phyloP scores from a whole-genome alignment of 495 filamentous ascomycete genomes.

The Sporormia fimetaria region DNA sequence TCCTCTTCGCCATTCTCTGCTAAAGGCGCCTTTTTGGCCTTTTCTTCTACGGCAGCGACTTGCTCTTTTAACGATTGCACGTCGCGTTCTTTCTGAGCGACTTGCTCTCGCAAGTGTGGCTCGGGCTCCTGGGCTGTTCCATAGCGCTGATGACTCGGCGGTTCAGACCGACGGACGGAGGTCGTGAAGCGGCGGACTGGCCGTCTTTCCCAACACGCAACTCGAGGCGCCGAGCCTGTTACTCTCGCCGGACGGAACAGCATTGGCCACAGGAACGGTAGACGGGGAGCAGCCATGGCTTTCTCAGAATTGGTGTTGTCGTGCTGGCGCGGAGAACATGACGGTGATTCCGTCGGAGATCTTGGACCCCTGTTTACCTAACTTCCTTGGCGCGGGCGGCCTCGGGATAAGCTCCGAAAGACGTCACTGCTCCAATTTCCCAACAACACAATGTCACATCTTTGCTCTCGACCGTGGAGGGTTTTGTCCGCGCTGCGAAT shows the following conservation, averaged over 20 bases:
- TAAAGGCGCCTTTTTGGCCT: conserved; percentile 8
- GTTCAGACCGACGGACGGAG: background rate
- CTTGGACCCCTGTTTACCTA: too few species aligned
- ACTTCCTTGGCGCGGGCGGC: too few species aligned
- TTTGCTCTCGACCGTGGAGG: too few species aligned
- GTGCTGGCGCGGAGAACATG: too few species aligned
- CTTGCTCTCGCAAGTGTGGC: conserved; percentile 23
- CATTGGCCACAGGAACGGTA: conserved; percentile 34
- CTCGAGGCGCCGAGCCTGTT: background rate
- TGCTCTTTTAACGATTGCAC: conserved; percentile 19
- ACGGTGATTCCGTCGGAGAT: too few species aligned
- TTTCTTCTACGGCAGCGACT: conserved; percentile 1
- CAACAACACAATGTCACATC: too few species aligned
- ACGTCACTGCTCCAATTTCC: too few species aligned
- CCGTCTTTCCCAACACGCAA: background rate
- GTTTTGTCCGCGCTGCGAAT: too few species aligned
- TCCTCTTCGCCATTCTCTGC: too few species aligned
- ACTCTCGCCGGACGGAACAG: conserved; percentile 21
- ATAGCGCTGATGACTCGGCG: conserved; percentile 36
- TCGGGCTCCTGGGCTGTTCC: conserved; percentile 55
- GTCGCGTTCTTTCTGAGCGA: conserved; percentile 1
- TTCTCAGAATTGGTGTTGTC: too few species aligned
- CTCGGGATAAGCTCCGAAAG: too few species aligned
- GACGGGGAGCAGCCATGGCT: conserved; percentile 32
- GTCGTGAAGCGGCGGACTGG: background rate